Percentiles rank a stretch among this genome's conserved stretches.
These are phyloP conservation scores for Xerocomus cyaneibrunnescens DNA, from an alignment of 1,284 basidiomycete species.

Conservation along the genomic window DNA sequence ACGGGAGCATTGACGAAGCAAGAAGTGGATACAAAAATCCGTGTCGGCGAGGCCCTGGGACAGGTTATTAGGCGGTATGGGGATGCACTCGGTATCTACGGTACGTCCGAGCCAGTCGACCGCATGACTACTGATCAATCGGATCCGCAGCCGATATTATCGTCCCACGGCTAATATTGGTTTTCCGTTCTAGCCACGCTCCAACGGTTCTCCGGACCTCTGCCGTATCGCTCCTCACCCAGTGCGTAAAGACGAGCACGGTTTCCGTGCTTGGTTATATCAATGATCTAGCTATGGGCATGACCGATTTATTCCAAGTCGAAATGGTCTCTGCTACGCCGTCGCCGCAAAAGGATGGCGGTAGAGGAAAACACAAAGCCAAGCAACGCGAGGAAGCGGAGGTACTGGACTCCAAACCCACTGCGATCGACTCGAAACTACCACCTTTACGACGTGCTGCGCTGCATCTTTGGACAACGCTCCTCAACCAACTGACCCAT, in stretches of 20 bases:
- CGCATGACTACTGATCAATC: neutral
- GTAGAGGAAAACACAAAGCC: conserved; percentile 15
- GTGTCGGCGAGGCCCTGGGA: conserved; percentile 86
- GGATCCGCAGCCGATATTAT: conserved; percentile 57
- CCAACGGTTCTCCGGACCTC: conserved; percentile 80
- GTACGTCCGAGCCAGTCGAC: conserved; percentile 44
- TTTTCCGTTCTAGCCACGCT: conserved; percentile 56
- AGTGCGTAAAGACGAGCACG: conserved; percentile 65
- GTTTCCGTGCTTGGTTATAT: conserved; percentile 65
- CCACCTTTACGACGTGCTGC: conserved; percentile 82
- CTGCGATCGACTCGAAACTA: conserved; percentile 63
- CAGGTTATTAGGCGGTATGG: conserved; percentile 78
- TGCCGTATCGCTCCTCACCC: conserved; percentile 77
- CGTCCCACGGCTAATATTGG: conserved; percentile 65
- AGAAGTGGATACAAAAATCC: conserved; percentile 76
- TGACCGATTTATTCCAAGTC: conserved; percentile 78
- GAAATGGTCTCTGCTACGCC: conserved; percentile 51
- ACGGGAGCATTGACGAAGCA: conserved; percentile 52
- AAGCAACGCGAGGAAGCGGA: conserved; percentile 16
- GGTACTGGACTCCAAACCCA: conserved; percentile 44
- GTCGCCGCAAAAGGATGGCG: conserved; percentile 10
- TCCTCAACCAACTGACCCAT: conserved; percentile 55
- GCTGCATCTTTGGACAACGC: conserved; percentile 70
- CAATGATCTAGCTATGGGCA: conserved; percentile 59
- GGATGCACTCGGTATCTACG: conserved; percentile 64